phyloP scores from a whole-genome alignment of 441 rosid species.

The Viola pubescens region DNA sequence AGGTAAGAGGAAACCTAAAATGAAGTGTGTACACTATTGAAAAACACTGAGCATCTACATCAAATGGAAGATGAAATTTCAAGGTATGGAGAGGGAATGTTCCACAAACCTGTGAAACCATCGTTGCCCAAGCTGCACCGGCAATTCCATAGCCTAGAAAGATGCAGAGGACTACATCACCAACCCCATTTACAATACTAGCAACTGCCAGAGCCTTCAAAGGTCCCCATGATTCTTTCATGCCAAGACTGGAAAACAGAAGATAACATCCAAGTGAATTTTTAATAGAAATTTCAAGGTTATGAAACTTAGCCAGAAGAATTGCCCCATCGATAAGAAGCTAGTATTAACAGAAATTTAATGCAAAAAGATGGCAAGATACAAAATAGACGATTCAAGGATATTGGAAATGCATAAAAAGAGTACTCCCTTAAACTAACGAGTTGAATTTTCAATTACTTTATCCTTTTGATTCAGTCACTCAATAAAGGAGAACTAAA shows the following conservation, averaged over 20 bases:
- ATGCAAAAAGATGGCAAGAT: not conserved
- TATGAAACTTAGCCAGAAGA: not conserved
- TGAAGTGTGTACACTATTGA: not conserved
- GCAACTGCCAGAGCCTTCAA: conserved; percentile 73
- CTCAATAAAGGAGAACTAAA: too few species aligned
- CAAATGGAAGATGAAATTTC: not conserved
- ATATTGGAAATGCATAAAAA: too few species aligned
- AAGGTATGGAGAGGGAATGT: not conserved
- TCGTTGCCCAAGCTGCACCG: conserved; percentile 98
- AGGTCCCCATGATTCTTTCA: conserved; percentile 97
- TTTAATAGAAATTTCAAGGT: not conserved
- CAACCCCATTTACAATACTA: conserved; percentile 63
- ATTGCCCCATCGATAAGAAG: not conserved
- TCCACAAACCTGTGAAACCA: conserved; percentile 72
- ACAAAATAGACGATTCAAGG: not conserved
- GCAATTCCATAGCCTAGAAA: conserved; percentile 77
- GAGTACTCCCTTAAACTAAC: too few species aligned
- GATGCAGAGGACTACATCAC: conserved; percentile 72
- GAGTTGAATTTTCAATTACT: too few species aligned
- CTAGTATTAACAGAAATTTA: not conserved
- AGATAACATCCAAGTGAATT: not conserved
- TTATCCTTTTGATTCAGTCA: too few species aligned
- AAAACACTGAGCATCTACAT: not conserved
- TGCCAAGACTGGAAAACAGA: conserved; percentile 60
- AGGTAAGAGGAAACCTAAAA: conserved; percentile 18